phyloP scores from a whole-genome alignment of 83 land plant species.

The Picea abies region DNA sequence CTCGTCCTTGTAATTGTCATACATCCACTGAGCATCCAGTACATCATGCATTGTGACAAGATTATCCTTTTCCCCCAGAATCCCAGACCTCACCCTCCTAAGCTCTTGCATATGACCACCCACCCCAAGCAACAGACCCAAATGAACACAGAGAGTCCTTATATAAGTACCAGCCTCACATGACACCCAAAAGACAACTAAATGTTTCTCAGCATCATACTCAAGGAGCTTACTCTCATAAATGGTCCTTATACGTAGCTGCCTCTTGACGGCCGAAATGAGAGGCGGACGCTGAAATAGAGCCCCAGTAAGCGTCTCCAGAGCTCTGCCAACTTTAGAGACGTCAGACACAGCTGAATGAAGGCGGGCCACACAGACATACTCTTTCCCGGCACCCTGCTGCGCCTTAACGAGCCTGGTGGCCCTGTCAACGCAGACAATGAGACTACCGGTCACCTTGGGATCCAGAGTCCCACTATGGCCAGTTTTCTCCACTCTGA shows the following conservation, averaged over 20 bases:
- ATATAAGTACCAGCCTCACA: constrained; percentile 92
- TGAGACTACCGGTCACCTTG: constrained; percentile 78
- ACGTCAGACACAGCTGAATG: constrained; percentile 67
- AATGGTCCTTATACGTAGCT: constrained; percentile 79
- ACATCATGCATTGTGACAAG: constrained; percentile 90
- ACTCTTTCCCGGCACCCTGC: constrained; percentile 89
- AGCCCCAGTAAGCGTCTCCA: constrained; percentile 78
- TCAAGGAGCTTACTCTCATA: constrained; percentile 82
- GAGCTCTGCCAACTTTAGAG: constrained; percentile 60
- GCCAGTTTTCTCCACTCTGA: constrained; percentile 74
- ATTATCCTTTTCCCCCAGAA: constrained; percentile 78
- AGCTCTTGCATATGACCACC: constrained; percentile 92
- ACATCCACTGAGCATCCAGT: constrained; percentile 78
- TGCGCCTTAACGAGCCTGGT: constrained; percentile 81
- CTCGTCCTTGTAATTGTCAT: constrained; percentile 73
- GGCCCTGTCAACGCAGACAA: constrained; percentile 79
- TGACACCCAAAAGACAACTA: constrained; percentile 83
- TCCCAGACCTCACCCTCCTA: constrained; percentile 76
- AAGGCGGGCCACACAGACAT: constrained; percentile 75
- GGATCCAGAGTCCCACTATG: constrained; percentile 84
- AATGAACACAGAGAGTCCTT: constrained; percentile 75
- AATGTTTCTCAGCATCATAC: constrained; percentile 64
- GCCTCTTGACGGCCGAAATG: constrained; percentile 83
- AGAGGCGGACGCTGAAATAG: constrained; percentile 82
- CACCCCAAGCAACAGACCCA: constrained; percentile 71